These are phyloP conservation scores for Helenozyma rhizophorensis DNA, from an alignment of 805 yeast genomes.

Conservation along the genomic window DNA sequence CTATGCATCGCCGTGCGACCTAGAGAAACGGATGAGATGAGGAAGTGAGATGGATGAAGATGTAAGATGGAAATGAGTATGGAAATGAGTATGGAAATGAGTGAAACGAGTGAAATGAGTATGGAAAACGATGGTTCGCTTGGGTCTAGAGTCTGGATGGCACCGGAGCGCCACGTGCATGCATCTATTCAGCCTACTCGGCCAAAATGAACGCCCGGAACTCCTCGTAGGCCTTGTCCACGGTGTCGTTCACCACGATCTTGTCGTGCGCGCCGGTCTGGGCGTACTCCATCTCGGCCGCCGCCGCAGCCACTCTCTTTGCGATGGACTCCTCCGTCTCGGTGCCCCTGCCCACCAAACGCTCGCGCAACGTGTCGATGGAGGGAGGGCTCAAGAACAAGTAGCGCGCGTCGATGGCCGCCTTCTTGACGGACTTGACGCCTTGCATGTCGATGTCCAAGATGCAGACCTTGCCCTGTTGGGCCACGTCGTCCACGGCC, in stretches of 20 bases:
- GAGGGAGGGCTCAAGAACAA: conserved; percentile 93
- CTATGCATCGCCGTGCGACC: no score
- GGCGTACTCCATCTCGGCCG: conserved; percentile 85
- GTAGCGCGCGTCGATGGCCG: conserved; percentile 78
- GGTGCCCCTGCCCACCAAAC: conserved; percentile 89
- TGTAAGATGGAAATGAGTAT: no score
- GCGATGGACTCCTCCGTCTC: conserved; percentile 82
- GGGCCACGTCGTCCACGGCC: conserved; percentile 72
- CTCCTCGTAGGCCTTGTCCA: conserved; percentile 82
- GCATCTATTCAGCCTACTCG: no score
- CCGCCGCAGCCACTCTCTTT: conserved; percentile 83
- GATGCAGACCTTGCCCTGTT: conserved; percentile 71
- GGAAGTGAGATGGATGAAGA: no score
- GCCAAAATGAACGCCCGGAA: conserved; percentile 71
- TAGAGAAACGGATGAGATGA: no score
- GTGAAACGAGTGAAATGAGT: no score
- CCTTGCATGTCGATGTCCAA: conserved; percentile 99
- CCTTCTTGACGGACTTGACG: conserved; percentile 82
- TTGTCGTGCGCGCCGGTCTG: conserved; percentile 89
- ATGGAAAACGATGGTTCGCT: no score
- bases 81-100: no score
- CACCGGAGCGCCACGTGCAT: no score
- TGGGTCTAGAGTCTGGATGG: no score
- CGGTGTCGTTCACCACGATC: conserved; percentile 84
- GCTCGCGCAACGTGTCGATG: conserved; percentile 64